Evolutionary conservation across 2,329 filamentous ascomycete species (phyloP).

Genomic region (Penicillium olsonii): DNA sequence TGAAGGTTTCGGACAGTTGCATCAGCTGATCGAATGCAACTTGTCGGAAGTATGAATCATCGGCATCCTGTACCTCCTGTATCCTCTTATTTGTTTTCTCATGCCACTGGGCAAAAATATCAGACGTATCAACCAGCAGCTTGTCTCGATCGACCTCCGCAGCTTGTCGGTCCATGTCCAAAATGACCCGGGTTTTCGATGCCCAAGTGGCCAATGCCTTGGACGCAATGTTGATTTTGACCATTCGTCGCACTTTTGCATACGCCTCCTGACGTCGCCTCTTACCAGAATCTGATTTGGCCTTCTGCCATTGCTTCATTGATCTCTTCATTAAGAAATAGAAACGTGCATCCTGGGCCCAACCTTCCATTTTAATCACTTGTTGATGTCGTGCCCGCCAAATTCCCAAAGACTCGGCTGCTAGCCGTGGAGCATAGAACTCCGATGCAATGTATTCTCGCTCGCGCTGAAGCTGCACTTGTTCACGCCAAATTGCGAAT

Average conservation of each 20-base stretch:
- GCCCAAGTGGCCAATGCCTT: constrained; percentile 44
- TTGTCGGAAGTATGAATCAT: constrained; percentile 40
- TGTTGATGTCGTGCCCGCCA: constrained; percentile 45
- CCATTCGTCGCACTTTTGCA: constrained; percentile 52
- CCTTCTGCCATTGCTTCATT: constrained; percentile 54
- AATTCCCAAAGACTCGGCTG: constrained; percentile 41
- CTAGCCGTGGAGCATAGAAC: constrained; percentile 45
- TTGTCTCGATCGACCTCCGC: constrained; percentile 37
- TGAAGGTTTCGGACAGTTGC: constrained; percentile 38
- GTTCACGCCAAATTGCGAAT: constrained; percentile 41
- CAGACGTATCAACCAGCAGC: constrained; percentile 35
- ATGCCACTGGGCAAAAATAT: constrained; percentile 47
- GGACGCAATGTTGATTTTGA: constrained; percentile 57
- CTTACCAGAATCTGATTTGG: constrained; percentile 53
- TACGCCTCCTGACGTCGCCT: constrained; percentile 59
- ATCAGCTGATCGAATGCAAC: constrained; percentile 41
- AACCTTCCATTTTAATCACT: constrained; percentile 50
- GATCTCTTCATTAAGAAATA: constrained; percentile 55
- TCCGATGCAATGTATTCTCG: constrained; percentile 44
- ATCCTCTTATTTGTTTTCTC: constrained; percentile 37
- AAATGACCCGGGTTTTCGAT: constrained; percentile 32
- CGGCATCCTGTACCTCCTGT: constrained; percentile 39
- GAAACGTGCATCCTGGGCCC: constrained; percentile 58
- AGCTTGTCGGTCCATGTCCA: constrained; percentile 44
- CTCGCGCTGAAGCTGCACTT: constrained; percentile 40